Base-by-base conservation (phyloP, 106 monocot genomes). In the Dioscorea dumetorum region DNA sequence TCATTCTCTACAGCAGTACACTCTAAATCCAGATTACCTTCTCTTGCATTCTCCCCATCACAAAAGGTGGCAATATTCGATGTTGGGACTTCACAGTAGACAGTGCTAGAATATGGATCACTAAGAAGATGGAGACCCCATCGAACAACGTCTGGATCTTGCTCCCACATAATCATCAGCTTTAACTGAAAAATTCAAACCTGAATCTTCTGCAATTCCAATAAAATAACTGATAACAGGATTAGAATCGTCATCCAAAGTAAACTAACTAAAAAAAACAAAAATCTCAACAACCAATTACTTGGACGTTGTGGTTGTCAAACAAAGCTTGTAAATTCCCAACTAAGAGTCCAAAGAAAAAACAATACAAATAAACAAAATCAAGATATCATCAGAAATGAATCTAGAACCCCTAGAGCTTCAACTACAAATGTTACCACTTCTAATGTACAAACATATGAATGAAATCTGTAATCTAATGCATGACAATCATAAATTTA, bases 51-150 rank as follows among this genome's bases (percentile, higher is more conserved):
- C 14, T 56, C 70, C 18, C 31, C 57, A 68, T 69, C 20, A 73
- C 73, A 70, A 63, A 28, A 59, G 71, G 22, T 63, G 23, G 35
- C 50, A 77, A 59, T 70, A 64, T 67, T 73, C 20, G 59, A 62
- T 56, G 49, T 67, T 22, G 34, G 41, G 22, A 32, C 58, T 63
- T 64, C 74, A 60, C 49, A 68, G 64, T 70, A 81, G 13, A 24
- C 68, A 60, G 71, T 23, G 49, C 50, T 61, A 22, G 61, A 67
- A 24, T 24, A 33, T 16, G 50, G 54, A 57, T 87, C 85, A 48
- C 75, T 75, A 32, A 95, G 88, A 62, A 70, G 88, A 76, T 95
- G 78, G 19, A 95, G 88, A 68, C 91, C 91, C 95, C 95, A 95
- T 24, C 88, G 78, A 75, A 75, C 17, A 57, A 95, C 73, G 74